Conservation (phyloP, 352 stramenopile genomes). For the Phytophthora sp. region DNA sequence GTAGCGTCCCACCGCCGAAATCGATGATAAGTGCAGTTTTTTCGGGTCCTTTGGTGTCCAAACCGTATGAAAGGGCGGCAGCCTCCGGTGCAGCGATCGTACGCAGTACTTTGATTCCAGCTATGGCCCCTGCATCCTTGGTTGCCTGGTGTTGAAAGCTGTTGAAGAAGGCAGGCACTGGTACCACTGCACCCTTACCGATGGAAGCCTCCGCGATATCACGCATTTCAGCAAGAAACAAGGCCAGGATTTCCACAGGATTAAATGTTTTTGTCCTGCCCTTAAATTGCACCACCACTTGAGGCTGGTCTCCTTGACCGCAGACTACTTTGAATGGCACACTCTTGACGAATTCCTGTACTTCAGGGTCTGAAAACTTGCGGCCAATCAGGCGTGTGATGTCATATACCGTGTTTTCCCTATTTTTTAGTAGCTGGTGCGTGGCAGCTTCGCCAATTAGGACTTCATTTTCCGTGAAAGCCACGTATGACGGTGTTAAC, state of each 20-base stretch:
- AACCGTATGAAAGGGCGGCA: neutral
- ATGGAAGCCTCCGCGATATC: neutral
- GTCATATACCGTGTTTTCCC: neutral
- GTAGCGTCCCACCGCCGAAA: neutral
- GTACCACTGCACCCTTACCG: neutral
- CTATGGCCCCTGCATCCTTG: neutral
- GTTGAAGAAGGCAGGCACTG: neutral
- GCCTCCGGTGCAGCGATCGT: neutral
- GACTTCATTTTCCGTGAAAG: neutral
- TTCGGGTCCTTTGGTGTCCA: neutral
- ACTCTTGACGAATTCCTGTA: neutral
- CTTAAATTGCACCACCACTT: neutral
- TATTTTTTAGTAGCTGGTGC: neutral
- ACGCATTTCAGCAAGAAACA: neutral
- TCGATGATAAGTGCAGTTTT: neutral
- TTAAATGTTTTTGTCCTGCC: neutral
- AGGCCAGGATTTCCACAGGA: slow-evolving; percentile 5
- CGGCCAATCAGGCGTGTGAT: neutral
- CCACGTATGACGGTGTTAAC: neutral
- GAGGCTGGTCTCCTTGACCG: neutral
- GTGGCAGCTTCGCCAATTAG: neutral
- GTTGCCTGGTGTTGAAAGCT: neutral
- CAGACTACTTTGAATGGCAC: neutral
- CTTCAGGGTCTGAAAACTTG: slow-evolving; percentile 3
- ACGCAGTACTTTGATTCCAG: neutral